Evolutionary conservation across 257 asterid species (phyloP).

Genomic region (Nicotiana tomentosiformis): DNA sequence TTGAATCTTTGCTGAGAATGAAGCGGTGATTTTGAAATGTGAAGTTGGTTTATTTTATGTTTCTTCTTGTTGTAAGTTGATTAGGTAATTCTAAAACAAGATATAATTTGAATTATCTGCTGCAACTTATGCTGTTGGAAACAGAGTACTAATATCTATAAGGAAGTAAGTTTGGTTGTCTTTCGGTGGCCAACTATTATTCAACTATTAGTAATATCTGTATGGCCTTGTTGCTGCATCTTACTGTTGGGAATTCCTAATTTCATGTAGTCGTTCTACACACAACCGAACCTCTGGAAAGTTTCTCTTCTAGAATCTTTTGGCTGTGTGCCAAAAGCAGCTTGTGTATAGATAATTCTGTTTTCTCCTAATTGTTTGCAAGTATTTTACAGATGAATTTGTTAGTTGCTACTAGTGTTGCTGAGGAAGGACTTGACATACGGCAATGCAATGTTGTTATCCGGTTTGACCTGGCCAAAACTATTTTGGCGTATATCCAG

Average conservation of each 20-base stretch:
- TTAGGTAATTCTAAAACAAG: background rate
- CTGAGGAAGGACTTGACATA: conserved; percentile 99
- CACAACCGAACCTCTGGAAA: background rate
- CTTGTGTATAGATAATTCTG: conserved; percentile 4
- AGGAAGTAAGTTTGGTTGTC: background rate
- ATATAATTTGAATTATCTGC: background rate
- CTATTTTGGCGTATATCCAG: conserved; percentile 96
- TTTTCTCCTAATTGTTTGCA: conserved; percentile 13
- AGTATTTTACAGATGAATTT: conserved; percentile 67
- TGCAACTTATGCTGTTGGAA: background rate
- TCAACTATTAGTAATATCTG: background rate
- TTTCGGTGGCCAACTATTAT: background rate
- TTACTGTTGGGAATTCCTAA: background rate
- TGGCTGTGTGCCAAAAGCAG: conserved; percentile 6
- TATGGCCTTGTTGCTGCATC: background rate
- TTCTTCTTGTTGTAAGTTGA: background rate
- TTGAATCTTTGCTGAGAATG: background rate
- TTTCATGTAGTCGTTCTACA: background rate
- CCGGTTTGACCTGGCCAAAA: conserved; percentile 98
- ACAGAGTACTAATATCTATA: background rate
- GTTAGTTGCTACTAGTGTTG: conserved; percentile 98
- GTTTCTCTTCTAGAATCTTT: background rate
- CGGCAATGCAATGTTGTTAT: conserved; percentile 99
- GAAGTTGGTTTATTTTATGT: background rate
- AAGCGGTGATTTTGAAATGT: background rate